Evolutionary conservation across 2,329 filamentous ascomycete genomes (phyloP).

Genomic region (Diaporthe australafricana): DNA sequence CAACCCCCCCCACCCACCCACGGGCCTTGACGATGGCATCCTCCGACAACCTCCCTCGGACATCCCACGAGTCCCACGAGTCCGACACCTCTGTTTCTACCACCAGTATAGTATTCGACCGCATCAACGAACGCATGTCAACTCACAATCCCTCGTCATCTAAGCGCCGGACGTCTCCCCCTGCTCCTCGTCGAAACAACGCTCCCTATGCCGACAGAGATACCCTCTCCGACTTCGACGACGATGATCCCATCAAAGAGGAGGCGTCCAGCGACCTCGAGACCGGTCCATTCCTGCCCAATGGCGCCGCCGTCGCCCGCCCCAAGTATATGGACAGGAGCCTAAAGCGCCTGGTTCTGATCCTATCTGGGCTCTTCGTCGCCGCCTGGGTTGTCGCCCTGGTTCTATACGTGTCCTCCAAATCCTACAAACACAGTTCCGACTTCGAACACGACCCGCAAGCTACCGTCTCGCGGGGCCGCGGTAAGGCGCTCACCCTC

Average conservation of each 20-base stretch:
- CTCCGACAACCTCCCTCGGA: constrained; percentile 27
- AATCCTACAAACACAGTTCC: constrained; percentile 74
- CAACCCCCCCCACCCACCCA: neutral
- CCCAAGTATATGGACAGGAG: constrained; percentile 73
- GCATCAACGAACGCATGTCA: constrained; percentile 69
- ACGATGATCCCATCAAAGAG: constrained; percentile 60
- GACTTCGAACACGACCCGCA: constrained; percentile 74
- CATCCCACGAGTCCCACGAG: constrained; percentile 56
- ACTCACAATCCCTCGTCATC: constrained; percentile 39
- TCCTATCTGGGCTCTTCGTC: constrained; percentile 69
- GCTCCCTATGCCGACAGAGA: constrained; percentile 42
- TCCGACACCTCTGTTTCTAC: constrained; percentile 85
- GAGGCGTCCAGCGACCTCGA: constrained; percentile 59
- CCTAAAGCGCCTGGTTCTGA: constrained; percentile 71
- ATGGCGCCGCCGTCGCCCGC: constrained; percentile 49
- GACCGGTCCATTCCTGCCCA: constrained; percentile 64
- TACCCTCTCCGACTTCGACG: constrained; percentile 53
- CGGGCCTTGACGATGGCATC: constrained; percentile 28
- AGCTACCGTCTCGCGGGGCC: constrained; percentile 69
- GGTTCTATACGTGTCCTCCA: constrained; percentile 72
- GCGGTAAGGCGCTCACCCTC: constrained; percentile 78
- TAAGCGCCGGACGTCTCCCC: constrained; percentile 35
- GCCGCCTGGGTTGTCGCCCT: constrained; percentile 77
- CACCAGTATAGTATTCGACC: constrained; percentile 84
- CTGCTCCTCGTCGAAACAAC: constrained; percentile 31